A percentile compares a stretch with the other conserved stretches of the same genome.
Evolutionary conservation across 2,329 filamentous ascomycete genomes (phyloP).

Genomic region (Sporothrix protearum): DNA sequence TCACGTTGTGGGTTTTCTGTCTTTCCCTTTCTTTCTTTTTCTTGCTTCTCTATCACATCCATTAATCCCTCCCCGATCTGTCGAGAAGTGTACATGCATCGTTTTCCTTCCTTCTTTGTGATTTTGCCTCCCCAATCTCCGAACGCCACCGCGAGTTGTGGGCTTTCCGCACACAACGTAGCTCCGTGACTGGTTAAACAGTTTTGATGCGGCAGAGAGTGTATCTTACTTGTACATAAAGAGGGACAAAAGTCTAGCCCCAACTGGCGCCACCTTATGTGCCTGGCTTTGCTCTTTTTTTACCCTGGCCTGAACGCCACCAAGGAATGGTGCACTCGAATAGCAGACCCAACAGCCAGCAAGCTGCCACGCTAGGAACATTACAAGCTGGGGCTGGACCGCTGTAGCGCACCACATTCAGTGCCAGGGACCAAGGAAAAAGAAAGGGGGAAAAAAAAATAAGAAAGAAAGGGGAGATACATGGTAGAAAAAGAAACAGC

Average conservation of each 20-base stretch:
- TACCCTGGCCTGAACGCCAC: constrained; percentile 1
- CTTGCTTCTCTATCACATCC: neutral
- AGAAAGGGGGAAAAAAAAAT: neutral
- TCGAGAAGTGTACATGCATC: neutral
- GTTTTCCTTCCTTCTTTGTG: neutral
- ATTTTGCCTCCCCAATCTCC: neutral
- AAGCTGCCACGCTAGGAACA: neutral
- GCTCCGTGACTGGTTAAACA: neutral
- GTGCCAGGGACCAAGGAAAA: neutral
- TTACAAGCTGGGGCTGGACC: neutral
- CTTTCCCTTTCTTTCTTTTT: neutral
- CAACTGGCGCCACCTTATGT: neutral
- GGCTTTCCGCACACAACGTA: neutral
- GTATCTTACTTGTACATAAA: no score
- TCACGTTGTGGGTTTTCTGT: neutral
- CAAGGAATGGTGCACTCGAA: neutral
- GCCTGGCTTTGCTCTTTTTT: neutral
- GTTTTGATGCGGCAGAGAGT: neutral
- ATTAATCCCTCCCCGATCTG: neutral
- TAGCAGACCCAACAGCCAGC: neutral
- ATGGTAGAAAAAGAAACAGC: neutral
- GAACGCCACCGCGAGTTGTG: neutral
- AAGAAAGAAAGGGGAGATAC: no score
- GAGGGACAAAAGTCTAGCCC: neutral
- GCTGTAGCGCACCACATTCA: neutral